Base-by-base conservation (phyloP, 331 rosid species). In the Acacia concinna region DNA sequence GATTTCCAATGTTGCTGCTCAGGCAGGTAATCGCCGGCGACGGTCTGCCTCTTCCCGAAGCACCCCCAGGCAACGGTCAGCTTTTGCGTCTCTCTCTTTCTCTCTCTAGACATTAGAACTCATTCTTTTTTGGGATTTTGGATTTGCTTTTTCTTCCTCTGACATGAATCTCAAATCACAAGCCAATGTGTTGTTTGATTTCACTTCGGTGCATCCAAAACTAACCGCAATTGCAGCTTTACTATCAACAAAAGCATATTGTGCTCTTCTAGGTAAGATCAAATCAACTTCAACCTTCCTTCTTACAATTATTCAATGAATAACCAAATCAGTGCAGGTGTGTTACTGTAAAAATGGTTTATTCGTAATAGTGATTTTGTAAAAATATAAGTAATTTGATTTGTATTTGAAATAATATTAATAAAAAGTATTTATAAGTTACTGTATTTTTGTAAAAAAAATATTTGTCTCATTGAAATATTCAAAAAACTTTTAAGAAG, bases 21-120 rank as follows among this genome's bases (percentile, higher is more conserved):
- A 56, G 30, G 5, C 44, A 32, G 71, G 1, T 11, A 69, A 76
- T 73, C 80, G 74, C 81, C 85, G 82, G 80, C 40, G 75, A 43
- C 52, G 83, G 82, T 32, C 65, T 25, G 60, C 21, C 56, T 77
- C 52, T 67, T 18, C 72, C 79, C 85, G 25, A 79, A 82, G 79
- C 77, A 81, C 47, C 73, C 75, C 83, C 88, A 80, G 78, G 84
- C 88, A 82, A 75, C 82, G 82, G 76, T 81, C 79, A 81, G 84
- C 70, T 71, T 69, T 77, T 71, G 17, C 47, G n/a, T 35, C 44
- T 69, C 66, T 78, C 56, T 52, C 60, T 52, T 27, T 20, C 25
- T 38, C 35, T n/a, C n/a, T n/a, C n/a, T n/a, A n/a, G n/a, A n/a
- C 64, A 37, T 25, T 18, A 34, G 5, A 70, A 71, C 54, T 20